Base-by-base conservation (phyloP, 352 stramenopile genomes). In the Phytophthora lateralis region DNA sequence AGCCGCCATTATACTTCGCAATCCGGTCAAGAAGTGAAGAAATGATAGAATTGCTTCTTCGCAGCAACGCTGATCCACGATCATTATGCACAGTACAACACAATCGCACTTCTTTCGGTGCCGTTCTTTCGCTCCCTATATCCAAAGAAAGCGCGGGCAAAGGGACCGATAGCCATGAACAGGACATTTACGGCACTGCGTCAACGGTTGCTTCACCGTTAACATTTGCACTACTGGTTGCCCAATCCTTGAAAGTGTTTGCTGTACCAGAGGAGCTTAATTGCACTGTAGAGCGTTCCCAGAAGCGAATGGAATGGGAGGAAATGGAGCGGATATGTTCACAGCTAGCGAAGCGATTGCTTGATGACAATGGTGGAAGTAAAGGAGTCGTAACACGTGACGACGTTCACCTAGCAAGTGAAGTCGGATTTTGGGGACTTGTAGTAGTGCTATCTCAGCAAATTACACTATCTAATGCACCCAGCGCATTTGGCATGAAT, bases 1-100 rank as follows among this genome's bases (percentile, higher is more conserved):
- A 90, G 64, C 71, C 55, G 1, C 78, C 78, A 14, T 52, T 90
- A 6, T 88, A 75, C 42, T 90, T 88, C 39, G 80, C 80, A 2
- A 79, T 90, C 14, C 78, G 80, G 27, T 85, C 78, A 0, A 82
- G 61, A 32, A 84, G 55, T 37, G 67, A 62, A 46, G 42, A 53
- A 17, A 78, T 87, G 62, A 76, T 90, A 2, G 58, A 80, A 6
- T 61, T 87, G 3, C 55, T 90, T 45, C 55, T 90, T 30, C 45
- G 60, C 15, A 70, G 58, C 24, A 73, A 73, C 7, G 78, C 78
- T 27, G 63, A 81, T 42, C 50, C 75, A 1, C 68, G 57, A 21
- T 74, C 76, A 8, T 26, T 85, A 2, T 85, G 78, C 42, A 79
- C 76, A 7, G 39, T 88, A 6, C 71, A 82, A 17, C 63, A 60